phyloP scores from a whole-genome alignment of 106 monocot genomes.

The Dendrobium chrysotoxum region DNA sequence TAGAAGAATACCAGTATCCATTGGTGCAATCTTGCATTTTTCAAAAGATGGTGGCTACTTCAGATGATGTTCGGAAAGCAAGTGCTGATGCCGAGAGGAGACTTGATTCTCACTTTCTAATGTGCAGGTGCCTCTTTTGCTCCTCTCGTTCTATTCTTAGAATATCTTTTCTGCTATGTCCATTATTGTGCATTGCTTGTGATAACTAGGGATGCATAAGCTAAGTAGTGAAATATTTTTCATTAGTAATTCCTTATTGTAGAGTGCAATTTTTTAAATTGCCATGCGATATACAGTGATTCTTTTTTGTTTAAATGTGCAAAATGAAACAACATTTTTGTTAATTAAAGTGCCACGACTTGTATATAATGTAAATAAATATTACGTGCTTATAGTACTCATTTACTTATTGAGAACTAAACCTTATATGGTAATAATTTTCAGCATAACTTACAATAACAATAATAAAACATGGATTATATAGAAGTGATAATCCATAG shows the following conservation, averaged over 20 bases:
- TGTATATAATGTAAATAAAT: neutral
- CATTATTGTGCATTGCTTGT: neutral
- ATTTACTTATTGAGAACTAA: neutral
- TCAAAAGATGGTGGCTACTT: constrained; percentile 67
- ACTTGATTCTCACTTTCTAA: constrained; percentile 66
- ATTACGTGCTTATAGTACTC: neutral
- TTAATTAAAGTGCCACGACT: neutral
- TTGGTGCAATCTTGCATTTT: constrained; percentile 81
- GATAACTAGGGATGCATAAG: neutral
- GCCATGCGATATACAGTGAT: neutral
- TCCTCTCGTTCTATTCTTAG: neutral
- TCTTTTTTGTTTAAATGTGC: neutral
- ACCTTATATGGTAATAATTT: neutral
- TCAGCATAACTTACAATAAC: too few relatives aligned
- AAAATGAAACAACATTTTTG: neutral
- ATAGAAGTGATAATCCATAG: too few relatives aligned
- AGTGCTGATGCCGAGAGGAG: constrained; percentile 73
- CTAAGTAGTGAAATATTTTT: neutral
- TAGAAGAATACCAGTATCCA: constrained; percentile 84
- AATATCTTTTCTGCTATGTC: neutral
- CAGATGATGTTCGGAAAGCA: constrained; percentile 63
- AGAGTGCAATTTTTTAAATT: neutral
- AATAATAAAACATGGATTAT: too few relatives aligned
- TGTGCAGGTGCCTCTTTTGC: constrained; percentile 48
- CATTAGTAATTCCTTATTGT: neutral